Evolutionary conservation across 2,329 filamentous ascomycete species (phyloP), one percentile per base, ranked within the genome.

Genomic region (Trichoderma citrinoviride): DNA sequence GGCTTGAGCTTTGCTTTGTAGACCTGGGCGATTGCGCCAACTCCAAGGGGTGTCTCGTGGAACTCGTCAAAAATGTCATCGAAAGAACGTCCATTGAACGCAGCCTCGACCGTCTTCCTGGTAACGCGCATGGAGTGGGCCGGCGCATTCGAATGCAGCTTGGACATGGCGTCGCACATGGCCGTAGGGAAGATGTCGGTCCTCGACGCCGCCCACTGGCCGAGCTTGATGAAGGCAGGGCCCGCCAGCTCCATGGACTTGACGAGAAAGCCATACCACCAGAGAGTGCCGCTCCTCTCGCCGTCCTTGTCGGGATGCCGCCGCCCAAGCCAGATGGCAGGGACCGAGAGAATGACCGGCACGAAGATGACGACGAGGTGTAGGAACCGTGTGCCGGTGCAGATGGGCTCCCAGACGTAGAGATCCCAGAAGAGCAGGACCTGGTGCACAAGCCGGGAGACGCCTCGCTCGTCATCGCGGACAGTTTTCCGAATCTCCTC

Each of bases 41-140:
- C 94, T 1, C 95, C 95, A 0, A 99, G 80, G 0, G 95, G 95
- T 69, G 83, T 87, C 77, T 96, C 91, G 29, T 97, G 84, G 70
- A 99, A 99, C 75, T 98, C 95, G 33, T 96, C 92, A 71, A 99
- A 99, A 66, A 99, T 97, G 5, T 96, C 91, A 14, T 94, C 88
- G 69, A 99, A 97, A 0, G 78, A 72, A 63, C 90, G 84, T 1
- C 90, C 92, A 65, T 88, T 87, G 73, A 99, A 99, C 0, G 95
- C 93, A 41, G 87, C 85, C 70, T 87, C 84, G 27, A 99, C 89
- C 3, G 88, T 98, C 68, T 82, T 82, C 75, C 91, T 93, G 0
- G 95, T 97, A 25, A 87, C 83, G 55, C 85, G 83, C 60, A 99
- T 81, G 0, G 93, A 93, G 77, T 99, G 95, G 2, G 95, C 93